Evolutionary conservation across 202 grass and related monocot genomes (phyloP).

Genomic region (Elaeis oleifera): DNA sequence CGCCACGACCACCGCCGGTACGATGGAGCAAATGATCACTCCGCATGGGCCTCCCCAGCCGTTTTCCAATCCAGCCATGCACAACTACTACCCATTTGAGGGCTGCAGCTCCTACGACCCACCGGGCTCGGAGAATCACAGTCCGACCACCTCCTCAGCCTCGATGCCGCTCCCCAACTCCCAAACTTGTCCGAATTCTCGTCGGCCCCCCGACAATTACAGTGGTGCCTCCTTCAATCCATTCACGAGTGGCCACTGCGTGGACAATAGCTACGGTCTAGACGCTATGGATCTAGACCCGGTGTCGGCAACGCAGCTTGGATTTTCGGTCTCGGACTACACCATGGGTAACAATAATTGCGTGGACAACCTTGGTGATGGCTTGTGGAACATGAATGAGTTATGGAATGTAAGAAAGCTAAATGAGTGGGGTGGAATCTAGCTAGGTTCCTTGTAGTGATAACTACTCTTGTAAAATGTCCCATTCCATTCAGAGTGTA

Average conservation of each 20-base stretch:
- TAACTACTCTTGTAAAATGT: not conserved
- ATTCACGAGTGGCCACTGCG: slow-evolving; percentile 17
- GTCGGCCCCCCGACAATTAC: slow-evolving; percentile 23
- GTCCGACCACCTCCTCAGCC: slow-evolving; percentile 31
- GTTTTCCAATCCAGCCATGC: not conserved
- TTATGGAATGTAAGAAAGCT: slow-evolving; percentile 55
- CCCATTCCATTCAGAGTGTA: slow-evolving; percentile 12
- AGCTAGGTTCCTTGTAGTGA: slow-evolving; percentile 52
- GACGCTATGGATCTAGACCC: slow-evolving; percentile 44
- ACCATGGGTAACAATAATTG: slow-evolving; percentile 2
- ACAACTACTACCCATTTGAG: slow-evolving; percentile 2
- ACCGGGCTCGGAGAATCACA: slow-evolving; percentile 17
- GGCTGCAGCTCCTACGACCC: too few relatives aligned
- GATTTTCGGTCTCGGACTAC: slow-evolving; percentile 44
- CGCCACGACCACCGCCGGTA: not conserved
- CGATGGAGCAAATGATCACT: not conserved
- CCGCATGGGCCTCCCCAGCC: not conserved
- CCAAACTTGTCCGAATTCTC: slow-evolving; percentile 39
- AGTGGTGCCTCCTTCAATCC: slow-evolving; percentile 20
- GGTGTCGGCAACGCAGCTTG: slow-evolving; percentile 36
- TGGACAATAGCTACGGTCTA: slow-evolving; percentile 27
- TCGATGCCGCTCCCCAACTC: slow-evolving; percentile 22
- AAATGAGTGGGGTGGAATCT: slow-evolving; percentile 68
- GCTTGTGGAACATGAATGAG: slow-evolving; percentile 27
- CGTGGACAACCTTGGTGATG: not conserved